phyloP scores from a whole-genome alignment of 2,329 filamentous ascomycete species.

The Xylaria digitata region DNA sequence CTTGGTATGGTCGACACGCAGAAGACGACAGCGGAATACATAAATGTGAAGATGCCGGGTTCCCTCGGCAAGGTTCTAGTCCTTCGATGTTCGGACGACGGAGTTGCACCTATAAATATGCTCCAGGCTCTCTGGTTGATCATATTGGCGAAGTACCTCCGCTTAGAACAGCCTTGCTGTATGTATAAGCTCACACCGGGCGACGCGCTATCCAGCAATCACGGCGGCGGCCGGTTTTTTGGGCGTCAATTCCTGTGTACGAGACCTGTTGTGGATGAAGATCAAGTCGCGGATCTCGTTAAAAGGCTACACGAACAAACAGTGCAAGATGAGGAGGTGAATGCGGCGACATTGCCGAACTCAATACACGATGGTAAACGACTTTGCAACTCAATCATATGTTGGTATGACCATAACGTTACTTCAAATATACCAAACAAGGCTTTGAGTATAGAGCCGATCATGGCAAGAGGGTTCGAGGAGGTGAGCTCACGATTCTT shows the following conservation, averaged over 20 bases:
- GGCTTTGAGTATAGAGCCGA: background rate
- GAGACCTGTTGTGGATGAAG: background rate
- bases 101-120: conserved; percentile 5
- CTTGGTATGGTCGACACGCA: background rate
- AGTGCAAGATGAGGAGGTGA: background rate
- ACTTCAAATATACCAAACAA: background rate
- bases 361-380: background rate
- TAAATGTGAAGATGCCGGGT: conserved; percentile 3
- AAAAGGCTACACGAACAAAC: conserved; percentile 4
- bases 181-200: conserved; percentile 1
- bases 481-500: background rate
- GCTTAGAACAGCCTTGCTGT: conserved; percentile 25
- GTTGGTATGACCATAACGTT: background rate
- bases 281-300: conserved; percentile 1
- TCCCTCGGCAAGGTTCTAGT: conserved; percentile 6
- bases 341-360: too few relatives aligned
- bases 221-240: background rate
- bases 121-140: conserved; percentile 22
- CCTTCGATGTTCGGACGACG: conserved; percentile 4
- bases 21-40: conserved; percentile 6
- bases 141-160: conserved; percentile 19
- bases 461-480: background rate
- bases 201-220: background rate
- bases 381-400: conserved; percentile 5
- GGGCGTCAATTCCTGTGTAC: background rate